Percentiles rank a stretch among this genome's conserved stretches.
Evolutionary conservation across 345 rosid genomes (phyloP).

Genomic region (Kernera saxatilis): DNA sequence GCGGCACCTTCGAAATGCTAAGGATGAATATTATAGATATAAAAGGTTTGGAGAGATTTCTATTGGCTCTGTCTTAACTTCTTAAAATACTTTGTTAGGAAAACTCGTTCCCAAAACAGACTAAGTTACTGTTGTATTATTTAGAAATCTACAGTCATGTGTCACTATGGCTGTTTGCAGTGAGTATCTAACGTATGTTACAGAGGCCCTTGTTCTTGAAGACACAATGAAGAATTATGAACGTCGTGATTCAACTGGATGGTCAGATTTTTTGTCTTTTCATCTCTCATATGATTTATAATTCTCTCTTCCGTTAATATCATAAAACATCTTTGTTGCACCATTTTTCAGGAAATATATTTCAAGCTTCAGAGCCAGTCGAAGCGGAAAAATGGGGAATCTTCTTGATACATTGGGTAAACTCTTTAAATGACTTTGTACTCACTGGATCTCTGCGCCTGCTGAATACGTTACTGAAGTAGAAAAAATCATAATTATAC

Average conservation of each 20-base stretch:
- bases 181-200: constrained; percentile 77
- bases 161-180: constrained; percentile 37
- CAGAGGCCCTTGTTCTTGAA: constrained; percentile 88
- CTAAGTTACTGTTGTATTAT: not conserved
- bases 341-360: constrained; percentile 64
- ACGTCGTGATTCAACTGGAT: constrained; percentile 78
- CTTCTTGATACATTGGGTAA: constrained; percentile 73
- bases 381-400: constrained; percentile 63
- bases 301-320: constrained; percentile 2
- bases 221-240: constrained; percentile 89
- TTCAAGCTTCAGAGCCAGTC: constrained; percentile 74
- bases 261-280: constrained; percentile 45
- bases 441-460: not conserved
- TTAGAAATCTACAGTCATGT: not conserved
- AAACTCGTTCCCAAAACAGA: not conserved
- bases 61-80: not conserved
- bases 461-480: not conserved
- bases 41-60: constrained; percentile 56
- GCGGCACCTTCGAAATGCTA: constrained; percentile 90
- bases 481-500: not conserved
- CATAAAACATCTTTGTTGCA: constrained; percentile 4
- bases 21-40: constrained; percentile 87
- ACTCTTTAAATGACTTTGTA: not conserved
- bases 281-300: not conserved
- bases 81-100: not conserved